Evolutionary conservation across 225 moss, liverwort and hornwort genomes (phyloP).

Genomic region (Pseudisothecium myosuroides): DNA sequence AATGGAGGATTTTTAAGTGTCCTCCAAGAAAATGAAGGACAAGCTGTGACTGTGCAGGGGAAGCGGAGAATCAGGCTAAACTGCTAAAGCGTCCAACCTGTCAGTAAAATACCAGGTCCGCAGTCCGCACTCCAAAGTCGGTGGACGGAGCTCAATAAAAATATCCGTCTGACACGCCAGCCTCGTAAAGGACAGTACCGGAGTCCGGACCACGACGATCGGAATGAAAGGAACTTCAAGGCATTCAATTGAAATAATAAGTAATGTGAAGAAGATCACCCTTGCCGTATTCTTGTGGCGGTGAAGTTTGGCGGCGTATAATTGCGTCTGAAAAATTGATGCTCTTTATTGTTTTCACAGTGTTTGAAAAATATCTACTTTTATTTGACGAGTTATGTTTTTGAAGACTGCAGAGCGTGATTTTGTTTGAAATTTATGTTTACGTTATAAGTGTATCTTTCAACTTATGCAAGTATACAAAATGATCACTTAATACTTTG

Average conservation of each 20-base stretch:
- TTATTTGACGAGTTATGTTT: fast-evolving
- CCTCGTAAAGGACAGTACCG: background rate
- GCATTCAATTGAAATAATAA: too few species aligned
- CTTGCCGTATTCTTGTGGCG: background rate
- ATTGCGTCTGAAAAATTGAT: too few species aligned
- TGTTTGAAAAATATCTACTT: too few species aligned
- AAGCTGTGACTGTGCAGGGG: too few species aligned
- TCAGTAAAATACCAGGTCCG: background rate
- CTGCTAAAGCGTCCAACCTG: background rate
- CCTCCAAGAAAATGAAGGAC: too few species aligned
- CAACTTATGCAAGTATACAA: fast-evolving
- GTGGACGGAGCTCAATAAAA: background rate
- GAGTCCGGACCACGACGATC: too few species aligned
- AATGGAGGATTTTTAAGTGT: too few species aligned
- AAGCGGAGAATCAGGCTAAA: too few species aligned
- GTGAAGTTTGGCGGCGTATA: fast-evolving
- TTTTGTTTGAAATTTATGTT: fast-evolving
- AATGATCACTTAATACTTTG: fast-evolving
- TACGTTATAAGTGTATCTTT: fast-evolving
- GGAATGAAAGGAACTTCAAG: too few species aligned
- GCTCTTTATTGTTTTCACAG: too few species aligned
- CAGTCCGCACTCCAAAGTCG: too few species aligned
- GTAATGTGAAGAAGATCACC: background rate
- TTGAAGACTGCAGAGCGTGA: fast-evolving
- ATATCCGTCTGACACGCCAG: background rate